Conservation (phyloP, 306 rosid species). For the Cicer cuneatum region DNA sequence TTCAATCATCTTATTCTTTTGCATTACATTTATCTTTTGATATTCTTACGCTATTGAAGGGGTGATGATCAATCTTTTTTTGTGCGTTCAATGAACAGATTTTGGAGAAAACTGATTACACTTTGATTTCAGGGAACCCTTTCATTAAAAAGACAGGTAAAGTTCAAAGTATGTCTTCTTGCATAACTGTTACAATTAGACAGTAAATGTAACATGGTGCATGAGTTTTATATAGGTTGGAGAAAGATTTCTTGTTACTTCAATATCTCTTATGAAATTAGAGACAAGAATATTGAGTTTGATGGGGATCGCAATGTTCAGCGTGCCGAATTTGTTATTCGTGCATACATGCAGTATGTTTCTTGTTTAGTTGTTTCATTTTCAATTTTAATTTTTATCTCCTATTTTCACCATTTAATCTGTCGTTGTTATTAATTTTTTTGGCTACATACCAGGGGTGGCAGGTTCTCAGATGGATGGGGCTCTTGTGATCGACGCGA, state of each 20-base stretch:
- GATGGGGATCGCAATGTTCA: conserved; percentile 83
- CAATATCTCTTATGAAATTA: conserved; percentile 90
- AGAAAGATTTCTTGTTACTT: conserved; percentile 95
- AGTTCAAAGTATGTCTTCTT: conserved; percentile 3
- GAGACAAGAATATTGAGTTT: conserved; percentile 85
- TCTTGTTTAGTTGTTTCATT: conserved; percentile 37
- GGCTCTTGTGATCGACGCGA: conserved; percentile 95
- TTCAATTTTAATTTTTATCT: conserved; percentile 28
- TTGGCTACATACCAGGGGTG: conserved; percentile 61
- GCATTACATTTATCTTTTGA: neutral
- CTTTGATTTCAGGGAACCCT: conserved; percentile 71
- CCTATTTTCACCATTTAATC: conserved; percentile 6
- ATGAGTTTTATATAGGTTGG: conserved; percentile 71
- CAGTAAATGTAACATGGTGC: conserved; percentile 30
- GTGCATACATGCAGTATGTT: conserved; percentile 93
- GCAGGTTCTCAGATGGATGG: conserved; percentile 99
- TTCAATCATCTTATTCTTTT: too few relatives aligned
- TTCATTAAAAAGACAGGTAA: conserved; percentile 89
- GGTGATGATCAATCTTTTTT: neutral
- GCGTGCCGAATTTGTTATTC: conserved; percentile 91
- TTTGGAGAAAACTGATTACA: conserved; percentile 82
- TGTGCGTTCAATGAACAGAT: conserved; percentile 60
- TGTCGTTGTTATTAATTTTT: conserved; percentile 16
- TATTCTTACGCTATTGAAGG: neutral
- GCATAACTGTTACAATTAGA: conserved; percentile 8